Conservation (phyloP, 768 basidiomycete genomes). For the Leccinellum albellum region DNA sequence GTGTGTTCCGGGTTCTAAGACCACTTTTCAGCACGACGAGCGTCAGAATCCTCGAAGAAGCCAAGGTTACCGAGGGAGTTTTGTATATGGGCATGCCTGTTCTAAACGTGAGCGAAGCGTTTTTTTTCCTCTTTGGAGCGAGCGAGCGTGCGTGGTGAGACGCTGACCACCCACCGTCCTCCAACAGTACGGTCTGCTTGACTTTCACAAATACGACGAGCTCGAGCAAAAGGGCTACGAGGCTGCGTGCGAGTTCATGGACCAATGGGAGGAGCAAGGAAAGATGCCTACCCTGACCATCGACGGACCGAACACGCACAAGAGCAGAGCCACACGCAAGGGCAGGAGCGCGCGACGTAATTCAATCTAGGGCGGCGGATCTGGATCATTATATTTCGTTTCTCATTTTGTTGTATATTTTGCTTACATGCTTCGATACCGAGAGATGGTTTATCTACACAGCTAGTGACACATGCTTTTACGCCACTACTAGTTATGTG, state of each 20-base stretch:
- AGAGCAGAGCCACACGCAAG: slow-evolving; percentile 50
- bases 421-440: slow-evolving; percentile 1
- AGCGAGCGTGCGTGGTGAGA: not conserved
- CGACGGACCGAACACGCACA: slow-evolving; percentile 46
- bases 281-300: slow-evolving; percentile 73
- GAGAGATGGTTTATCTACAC: slow-evolving; percentile 20
- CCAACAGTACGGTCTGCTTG: slow-evolving; percentile 93
- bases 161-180: too few species aligned
- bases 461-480: slow-evolving; percentile 16
- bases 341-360: slow-evolving; percentile 77
- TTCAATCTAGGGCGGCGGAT: slow-evolving; percentile 42
- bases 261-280: slow-evolving; percentile 79
- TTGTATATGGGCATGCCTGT: slow-evolving; percentile 95
- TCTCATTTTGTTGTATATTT: not conserved
- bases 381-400: not conserved
- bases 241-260: slow-evolving; percentile 66
- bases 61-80: slow-evolving; percentile 85
- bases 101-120: slow-evolving; percentile 59
- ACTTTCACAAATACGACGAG: slow-evolving; percentile 87
- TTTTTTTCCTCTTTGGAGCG: not conserved
- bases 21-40: slow-evolving; percentile 73
- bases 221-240: slow-evolving; percentile 79
- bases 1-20: not conserved
- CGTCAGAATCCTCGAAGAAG: slow-evolving; percentile 91
- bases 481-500: not conserved